phyloP scores from a whole-genome alignment of 2,329 filamentous ascomycete genomes.

The Trichoderma koningiopsis region DNA sequence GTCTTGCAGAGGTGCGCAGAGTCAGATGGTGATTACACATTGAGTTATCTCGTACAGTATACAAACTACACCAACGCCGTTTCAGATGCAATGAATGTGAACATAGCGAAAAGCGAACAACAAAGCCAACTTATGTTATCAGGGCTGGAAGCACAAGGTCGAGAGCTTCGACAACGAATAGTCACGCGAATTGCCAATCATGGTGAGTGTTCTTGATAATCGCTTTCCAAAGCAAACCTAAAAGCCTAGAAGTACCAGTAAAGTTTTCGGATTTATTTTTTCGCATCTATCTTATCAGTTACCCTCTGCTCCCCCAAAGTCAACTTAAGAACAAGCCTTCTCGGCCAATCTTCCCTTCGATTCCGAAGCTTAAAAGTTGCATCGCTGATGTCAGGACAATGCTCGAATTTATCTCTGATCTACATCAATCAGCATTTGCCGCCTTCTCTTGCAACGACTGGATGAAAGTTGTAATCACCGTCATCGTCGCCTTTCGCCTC shows the following conservation, averaged over 20 bases:
- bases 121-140: slow-evolving; percentile 49
- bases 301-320: not conserved
- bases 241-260: not conserved
- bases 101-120: slow-evolving; percentile 39
- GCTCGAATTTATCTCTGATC: not conserved
- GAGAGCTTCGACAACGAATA: slow-evolving; percentile 45
- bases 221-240: not conserved
- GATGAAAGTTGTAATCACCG: not conserved
- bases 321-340: not conserved
- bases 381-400: not conserved
- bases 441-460: not conserved
- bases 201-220: not conserved
- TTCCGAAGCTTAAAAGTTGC: not conserved
- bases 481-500: not conserved
- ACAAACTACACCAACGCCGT: slow-evolving; percentile 40
- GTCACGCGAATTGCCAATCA: slow-evolving; percentile 36
- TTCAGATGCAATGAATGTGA: slow-evolving; percentile 34
- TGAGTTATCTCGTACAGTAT: slow-evolving; percentile 43
- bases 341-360: not conserved
- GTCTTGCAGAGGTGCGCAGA: slow-evolving; percentile 43
- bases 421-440: not conserved
- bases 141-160: slow-evolving; percentile 51
- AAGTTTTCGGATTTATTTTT: not conserved
- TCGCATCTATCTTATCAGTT: not conserved
- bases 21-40: slow-evolving; percentile 49